These are phyloP conservation scores for Ogataea polymorpha DNA, from an alignment of 805 yeast genomes.

Conservation along the genomic window DNA sequence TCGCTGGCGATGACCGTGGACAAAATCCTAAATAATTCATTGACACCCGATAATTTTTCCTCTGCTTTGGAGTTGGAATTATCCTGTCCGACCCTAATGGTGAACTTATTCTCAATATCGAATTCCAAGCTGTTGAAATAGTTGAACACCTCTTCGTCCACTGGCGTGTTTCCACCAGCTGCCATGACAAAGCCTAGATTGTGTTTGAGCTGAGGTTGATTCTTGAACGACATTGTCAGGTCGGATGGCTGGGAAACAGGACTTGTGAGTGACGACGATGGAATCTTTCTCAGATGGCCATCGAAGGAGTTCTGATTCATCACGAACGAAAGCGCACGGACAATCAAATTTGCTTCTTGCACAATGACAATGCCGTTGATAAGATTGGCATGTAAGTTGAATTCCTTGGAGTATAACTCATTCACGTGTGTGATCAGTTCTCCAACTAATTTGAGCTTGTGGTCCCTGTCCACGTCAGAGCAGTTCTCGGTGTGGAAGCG, in stretches of 20 bases:
- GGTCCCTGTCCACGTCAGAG: constrained; percentile 55
- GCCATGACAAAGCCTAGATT: constrained; percentile 45
- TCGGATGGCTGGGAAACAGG: constrained; percentile 15
- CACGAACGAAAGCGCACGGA: constrained; percentile 55
- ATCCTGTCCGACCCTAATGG: constrained; percentile 55
- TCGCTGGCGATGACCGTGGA: constrained; percentile 16
- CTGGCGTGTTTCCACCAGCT: constrained; percentile 64
- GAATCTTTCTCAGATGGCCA: constrained; percentile 17
- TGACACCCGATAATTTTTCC: constrained; percentile 64
- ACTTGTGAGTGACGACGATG: constrained; percentile 22
- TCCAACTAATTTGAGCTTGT: constrained; percentile 69
- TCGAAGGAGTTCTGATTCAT: constrained; percentile 31
- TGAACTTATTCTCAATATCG: constrained; percentile 44
- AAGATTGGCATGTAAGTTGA: constrained; percentile 71
- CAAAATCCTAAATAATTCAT: constrained; percentile 59
- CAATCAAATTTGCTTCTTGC: constrained; percentile 58
- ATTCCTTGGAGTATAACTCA: constrained; percentile 58
- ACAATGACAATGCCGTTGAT: constrained; percentile 68
- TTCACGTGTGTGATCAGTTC: constrained; percentile 84
- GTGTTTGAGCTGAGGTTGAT: constrained; percentile 5
- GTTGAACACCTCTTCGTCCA: constrained; percentile 67
- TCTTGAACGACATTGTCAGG: constrained; percentile 13
- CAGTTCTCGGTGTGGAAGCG: constrained; percentile 73
- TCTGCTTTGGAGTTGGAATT: constrained; percentile 44
- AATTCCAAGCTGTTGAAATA: constrained; percentile 44